Evolutionary conservation across 2,329 filamentous ascomycete species (phyloP).

Genomic region (Zymoseptoria passerinii): DNA sequence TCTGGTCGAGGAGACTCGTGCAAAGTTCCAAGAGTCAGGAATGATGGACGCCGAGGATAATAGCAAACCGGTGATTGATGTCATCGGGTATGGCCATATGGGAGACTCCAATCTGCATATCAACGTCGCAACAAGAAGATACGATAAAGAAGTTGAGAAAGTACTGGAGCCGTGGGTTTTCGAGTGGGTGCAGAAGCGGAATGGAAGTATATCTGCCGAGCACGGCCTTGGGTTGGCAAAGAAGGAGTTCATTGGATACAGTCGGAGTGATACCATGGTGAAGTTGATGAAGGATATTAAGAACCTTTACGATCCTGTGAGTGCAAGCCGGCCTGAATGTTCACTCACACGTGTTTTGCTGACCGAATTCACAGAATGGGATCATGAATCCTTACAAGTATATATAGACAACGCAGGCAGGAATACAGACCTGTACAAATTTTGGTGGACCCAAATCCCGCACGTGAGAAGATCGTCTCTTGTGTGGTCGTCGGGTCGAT

Average conservation of each 20-base stretch:
- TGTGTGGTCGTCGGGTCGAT: background rate
- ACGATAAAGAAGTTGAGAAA: slow-evolving; percentile 80
- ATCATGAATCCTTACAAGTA: slow-evolving; percentile 99
- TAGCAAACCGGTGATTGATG: slow-evolving; percentile 70
- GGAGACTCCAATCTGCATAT: slow-evolving; percentile 92
- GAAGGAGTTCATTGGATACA: slow-evolving; percentile 92
- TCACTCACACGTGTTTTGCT: background rate
- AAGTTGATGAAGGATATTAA: slow-evolving; percentile 93
- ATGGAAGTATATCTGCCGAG: slow-evolving; percentile 93
- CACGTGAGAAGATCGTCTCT: too few species aligned
- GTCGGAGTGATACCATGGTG: slow-evolving; percentile 78
- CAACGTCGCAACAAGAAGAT: slow-evolving; percentile 74
- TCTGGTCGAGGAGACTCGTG: slow-evolving; percentile 76
- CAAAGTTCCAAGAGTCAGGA: slow-evolving; percentile 62
- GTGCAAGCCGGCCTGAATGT: slow-evolving; percentile 30
- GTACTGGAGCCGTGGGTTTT: slow-evolving; percentile 91
- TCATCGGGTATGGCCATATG: slow-evolving; percentile 98
- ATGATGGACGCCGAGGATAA: slow-evolving; percentile 65
- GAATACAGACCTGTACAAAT: background rate
- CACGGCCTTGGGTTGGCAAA: slow-evolving; percentile 91
- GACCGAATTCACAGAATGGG: slow-evolving; percentile 57
- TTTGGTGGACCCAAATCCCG: too few species aligned
- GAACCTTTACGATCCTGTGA: slow-evolving; percentile 84
- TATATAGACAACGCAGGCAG: slow-evolving; percentile 40
- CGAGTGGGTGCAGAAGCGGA: slow-evolving; percentile 84